Conservation (phyloP, 306 rosid species). For the Albizia julibrissin region DNA sequence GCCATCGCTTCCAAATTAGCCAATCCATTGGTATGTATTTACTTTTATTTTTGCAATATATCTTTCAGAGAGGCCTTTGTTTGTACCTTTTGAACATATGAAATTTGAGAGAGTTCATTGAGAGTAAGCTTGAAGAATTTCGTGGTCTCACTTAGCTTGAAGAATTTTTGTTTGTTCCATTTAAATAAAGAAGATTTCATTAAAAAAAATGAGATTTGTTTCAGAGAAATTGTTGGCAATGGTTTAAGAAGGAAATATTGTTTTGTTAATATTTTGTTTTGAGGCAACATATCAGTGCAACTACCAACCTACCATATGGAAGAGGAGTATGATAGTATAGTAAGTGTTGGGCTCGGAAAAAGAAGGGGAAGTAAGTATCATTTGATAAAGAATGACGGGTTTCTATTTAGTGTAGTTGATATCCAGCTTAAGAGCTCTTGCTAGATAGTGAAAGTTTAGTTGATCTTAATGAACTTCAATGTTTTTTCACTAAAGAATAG, state of each 20-base stretch:
- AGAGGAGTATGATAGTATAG: not conserved
- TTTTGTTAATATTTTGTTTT: not conserved
- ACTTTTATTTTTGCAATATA: constrained; percentile 16
- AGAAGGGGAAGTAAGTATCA: not conserved
- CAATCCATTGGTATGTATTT: constrained; percentile 47
- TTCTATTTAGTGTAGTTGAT: not conserved
- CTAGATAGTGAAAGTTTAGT: not conserved
- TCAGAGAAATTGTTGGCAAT: constrained; percentile 4
- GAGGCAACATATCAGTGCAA: not conserved
- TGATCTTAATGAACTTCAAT: not conserved
- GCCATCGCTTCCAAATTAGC: constrained; percentile 70
- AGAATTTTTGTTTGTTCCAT: not conserved
- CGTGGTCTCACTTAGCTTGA: not conserved
- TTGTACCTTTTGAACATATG: not conserved
- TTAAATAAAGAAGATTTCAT: not conserved
- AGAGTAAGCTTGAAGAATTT: constrained; percentile 19
- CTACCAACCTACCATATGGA: not conserved
- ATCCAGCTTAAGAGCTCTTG: not conserved
- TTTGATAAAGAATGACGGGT: not conserved
- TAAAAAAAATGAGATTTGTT: not conserved
- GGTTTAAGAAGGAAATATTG: constrained; percentile 3
- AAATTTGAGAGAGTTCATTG: not conserved
- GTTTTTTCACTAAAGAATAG: not conserved
- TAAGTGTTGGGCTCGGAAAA: not conserved
- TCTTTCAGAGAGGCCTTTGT: constrained; percentile 12